Evolutionary conservation across 2,329 filamentous ascomycete species (phyloP).

Genomic region (Herpotrichia juniperi): DNA sequence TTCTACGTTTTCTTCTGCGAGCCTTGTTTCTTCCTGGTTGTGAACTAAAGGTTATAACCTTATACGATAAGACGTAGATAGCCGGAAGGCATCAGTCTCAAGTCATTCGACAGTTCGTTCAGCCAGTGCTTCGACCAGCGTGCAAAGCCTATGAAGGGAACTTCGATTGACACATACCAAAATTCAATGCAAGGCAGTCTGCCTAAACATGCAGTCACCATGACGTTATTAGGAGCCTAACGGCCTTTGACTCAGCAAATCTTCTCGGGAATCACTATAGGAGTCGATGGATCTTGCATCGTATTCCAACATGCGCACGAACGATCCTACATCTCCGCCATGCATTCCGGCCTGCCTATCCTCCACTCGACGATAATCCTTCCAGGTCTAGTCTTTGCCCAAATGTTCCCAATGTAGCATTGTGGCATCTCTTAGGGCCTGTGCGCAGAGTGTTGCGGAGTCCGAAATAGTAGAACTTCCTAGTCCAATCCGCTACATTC

Average conservation of each 20-base stretch:
- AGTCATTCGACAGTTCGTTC: too few relatives aligned
- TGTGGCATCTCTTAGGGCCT: neutral
- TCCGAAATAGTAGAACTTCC: neutral
- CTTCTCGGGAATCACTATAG: neutral
- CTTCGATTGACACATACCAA: neutral
- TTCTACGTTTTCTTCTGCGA: neutral
- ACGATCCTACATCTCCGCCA: neutral
- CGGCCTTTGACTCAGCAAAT: too few relatives aligned
- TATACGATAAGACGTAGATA: too few relatives aligned
- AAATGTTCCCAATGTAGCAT: neutral
- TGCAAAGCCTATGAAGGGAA: neutral
- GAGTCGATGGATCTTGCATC: neutral
- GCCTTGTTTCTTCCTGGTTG: too few relatives aligned
- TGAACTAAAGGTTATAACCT: too few relatives aligned
- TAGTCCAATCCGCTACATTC: neutral
- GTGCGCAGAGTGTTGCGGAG: neutral
- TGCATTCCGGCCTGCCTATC: neutral
- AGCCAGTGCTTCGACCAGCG: neutral
- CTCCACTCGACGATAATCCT: neutral
- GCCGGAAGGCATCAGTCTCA: too few relatives aligned
- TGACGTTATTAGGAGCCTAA: neutral
- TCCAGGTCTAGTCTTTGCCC: neutral
- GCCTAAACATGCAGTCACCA: neutral
- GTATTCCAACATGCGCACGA: neutral
- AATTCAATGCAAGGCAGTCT: too few relatives aligned